Percentiles rank a stretch among this genome's conserved stretches.
These are phyloP conservation scores for Metschnikowia reukaufii DNA, from an alignment of 805 yeast genomes.

Conservation along the genomic window DNA sequence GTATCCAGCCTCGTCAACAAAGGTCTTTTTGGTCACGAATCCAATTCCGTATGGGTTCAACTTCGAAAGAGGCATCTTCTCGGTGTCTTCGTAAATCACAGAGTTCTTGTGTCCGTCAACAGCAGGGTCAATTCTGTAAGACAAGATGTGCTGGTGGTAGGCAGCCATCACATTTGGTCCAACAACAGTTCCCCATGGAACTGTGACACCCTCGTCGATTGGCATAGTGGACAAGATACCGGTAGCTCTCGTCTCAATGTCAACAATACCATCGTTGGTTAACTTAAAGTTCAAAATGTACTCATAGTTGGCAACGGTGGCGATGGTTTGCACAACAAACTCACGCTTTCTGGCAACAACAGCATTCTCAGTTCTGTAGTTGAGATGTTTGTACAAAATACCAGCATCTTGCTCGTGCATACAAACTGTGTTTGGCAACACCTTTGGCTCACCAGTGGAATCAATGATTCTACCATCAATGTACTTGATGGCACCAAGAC, in stretches of 20 bases:
- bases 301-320: constrained; percentile 84
- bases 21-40: constrained; percentile 59
- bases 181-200: constrained; percentile 73
- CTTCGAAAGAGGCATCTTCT: constrained; percentile 54
- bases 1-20: constrained; percentile 67
- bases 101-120: constrained; percentile 79
- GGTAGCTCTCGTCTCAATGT: constrained; percentile 79
- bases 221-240: constrained; percentile 87
- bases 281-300: constrained; percentile 70
- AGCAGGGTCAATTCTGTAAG: constrained; percentile 80
- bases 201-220: constrained; percentile 63
- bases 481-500: constrained; percentile 77
- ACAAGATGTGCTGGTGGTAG: constrained; percentile 78
- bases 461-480: constrained; percentile 59
- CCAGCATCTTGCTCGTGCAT: constrained; percentile 82
- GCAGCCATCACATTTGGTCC: constrained; percentile 84
- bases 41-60: constrained; percentile 71
- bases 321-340: constrained; percentile 75
- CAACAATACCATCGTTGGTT: constrained; percentile 75
- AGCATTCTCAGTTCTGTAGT: constrained; percentile 71
- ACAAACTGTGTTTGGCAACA: constrained; percentile 70
- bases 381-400: constrained; percentile 73
- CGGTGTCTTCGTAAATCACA: constrained; percentile 68
- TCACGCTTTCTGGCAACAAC: constrained; percentile 77
- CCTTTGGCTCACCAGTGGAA: constrained; percentile 59